Base-by-base conservation (phyloP, 2,329 filamentous ascomycete species). In the Ophiostoma populinum region DNA sequence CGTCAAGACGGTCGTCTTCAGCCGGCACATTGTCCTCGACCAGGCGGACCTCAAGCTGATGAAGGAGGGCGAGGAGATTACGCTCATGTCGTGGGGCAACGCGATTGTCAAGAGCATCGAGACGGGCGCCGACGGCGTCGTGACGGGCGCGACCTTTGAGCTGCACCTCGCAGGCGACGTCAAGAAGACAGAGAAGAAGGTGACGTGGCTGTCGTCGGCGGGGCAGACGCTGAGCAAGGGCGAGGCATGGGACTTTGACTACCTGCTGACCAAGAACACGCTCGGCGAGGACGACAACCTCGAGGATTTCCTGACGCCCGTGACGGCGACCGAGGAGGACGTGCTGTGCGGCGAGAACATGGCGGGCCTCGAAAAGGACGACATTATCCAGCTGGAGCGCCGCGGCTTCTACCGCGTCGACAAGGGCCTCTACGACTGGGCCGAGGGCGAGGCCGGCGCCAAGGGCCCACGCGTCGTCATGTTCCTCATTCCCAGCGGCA, bases 1-100 rank as follows among this genome's bases (percentile, higher is more conserved):
- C 40, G 75, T 63, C 47, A 94, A 94, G 68, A 80, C 82, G 58
- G 81, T 93, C 5, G 66, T 72, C 18, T 92, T 77, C 54, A 80
- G 79, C 51, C 67, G 69, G 38, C 67, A 75, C 42, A 63, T 94
- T 44, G 62, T 90, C 41, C 61, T 95, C 35, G 87, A 94, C 52
- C 87, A 94, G 57, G 79, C 67, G 30, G 87, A 95, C 48, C 82
- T 78, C 42, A 76, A 77, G 53, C 69, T 68, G 18, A 92, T 94
- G 58, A 78, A 73, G 47, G 66, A 78, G 40, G 75, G 78, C 50
- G 87, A 95, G 61, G 86, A 94, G 56, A 81, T 95, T 48, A 94
- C 87, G 0, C 66, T 94, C 27, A 94, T 94, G 87, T 80, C 80
- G 54, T 95, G 87, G 87, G 90, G 87, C 47, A 92, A 92, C 49